These are phyloP conservation scores for Polytrichum formosum DNA, from an alignment of 225 moss, liverwort and hornwort species.

Conservation along the genomic window DNA sequence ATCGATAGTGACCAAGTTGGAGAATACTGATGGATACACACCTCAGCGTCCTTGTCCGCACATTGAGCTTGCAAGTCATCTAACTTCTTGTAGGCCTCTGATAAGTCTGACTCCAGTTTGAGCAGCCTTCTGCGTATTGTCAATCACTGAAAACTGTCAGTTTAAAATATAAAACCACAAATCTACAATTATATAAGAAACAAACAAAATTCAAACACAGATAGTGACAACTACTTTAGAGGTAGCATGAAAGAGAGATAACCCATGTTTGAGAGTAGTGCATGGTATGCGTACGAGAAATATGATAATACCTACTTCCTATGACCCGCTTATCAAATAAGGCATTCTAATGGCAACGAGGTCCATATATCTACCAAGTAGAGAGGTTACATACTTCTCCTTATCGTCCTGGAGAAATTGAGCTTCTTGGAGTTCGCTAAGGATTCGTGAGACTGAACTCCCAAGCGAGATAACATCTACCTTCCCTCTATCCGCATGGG, in stretches of 20 bases:
- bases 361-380: no score
- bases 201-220: no score
- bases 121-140: slow-evolving; percentile 26
- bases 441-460: slow-evolving; percentile 1
- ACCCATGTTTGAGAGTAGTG: no score
- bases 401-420: slow-evolving; percentile 2
- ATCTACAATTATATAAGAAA: no score
- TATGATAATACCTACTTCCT: no score
- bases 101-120: slow-evolving; percentile 40
- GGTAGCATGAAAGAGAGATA: no score
- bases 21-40: slow-evolving; percentile 6
- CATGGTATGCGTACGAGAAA: no score
- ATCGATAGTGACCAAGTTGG: neutral
- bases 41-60: slow-evolving; percentile 65
- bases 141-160: no score
- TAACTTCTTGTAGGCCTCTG: slow-evolving; percentile 31
- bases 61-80: slow-evolving; percentile 53
- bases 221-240: no score
- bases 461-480: slow-evolving; percentile 8
- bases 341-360: no score
- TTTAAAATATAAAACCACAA: no score
- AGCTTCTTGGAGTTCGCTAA: slow-evolving; percentile 11
- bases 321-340: no score
- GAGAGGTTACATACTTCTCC: slow-evolving; percentile 3
- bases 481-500: slow-evolving; percentile 5